Evolutionary conservation across 2,329 filamentous ascomycete species (phyloP).

Genomic region (Aspergillus sergii): DNA sequence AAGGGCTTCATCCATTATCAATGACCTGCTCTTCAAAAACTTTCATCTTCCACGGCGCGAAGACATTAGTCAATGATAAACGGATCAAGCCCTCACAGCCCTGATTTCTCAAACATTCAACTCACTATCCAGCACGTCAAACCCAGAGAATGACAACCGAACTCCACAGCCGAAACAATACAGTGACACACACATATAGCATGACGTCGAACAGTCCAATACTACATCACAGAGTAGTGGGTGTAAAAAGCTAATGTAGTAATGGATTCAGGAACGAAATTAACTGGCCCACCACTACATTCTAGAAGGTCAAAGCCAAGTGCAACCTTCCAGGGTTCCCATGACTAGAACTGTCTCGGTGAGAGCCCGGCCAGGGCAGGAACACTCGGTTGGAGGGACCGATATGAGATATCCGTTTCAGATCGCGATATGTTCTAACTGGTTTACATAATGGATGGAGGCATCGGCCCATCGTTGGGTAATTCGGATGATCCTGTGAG

Average conservation of each 20-base stretch:
- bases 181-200: background rate
- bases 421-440: background rate
- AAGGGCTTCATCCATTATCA: background rate
- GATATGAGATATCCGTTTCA: background rate
- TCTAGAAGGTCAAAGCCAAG: background rate
- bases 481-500: background rate
- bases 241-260: background rate
- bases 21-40: too few species aligned
- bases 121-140: background rate
- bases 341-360: background rate
- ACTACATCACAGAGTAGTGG: background rate
- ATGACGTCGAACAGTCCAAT: background rate
- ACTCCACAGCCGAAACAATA: background rate
- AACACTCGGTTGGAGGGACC: background rate
- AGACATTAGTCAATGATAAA: background rate
- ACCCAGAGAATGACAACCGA: background rate
- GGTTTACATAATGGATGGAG: slow-evolving; percentile 1
- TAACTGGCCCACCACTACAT: background rate
- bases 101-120: background rate
- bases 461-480: background rate
- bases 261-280: background rate
- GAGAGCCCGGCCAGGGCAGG: background rate
- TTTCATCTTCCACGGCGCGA: background rate
- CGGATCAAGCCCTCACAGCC: background rate
- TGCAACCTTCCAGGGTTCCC: background rate